A percentile compares a stretch with the other conserved stretches of the same genome.
Evolutionary conservation across 257 asterid genomes (phyloP).

Genomic region (Gentiana straminea): DNA sequence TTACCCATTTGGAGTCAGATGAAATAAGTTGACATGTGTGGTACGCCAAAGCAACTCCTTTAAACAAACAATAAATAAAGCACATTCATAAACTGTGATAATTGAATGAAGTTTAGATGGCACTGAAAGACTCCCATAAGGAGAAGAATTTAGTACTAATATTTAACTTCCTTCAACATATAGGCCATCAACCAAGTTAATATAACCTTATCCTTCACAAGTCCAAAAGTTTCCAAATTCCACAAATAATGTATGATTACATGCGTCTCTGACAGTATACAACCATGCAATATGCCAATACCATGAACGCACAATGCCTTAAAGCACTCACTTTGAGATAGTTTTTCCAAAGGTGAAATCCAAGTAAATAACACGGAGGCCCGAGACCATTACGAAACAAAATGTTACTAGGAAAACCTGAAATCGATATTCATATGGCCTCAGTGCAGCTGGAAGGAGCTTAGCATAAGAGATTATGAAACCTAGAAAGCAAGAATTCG

Average conservation of each 20-base stretch:
- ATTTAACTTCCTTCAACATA: no score
- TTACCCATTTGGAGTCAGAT: no score
- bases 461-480: slow-evolving; percentile 43
- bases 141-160: no score
- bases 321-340: slow-evolving; percentile 50
- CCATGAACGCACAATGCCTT: slow-evolving; percentile 67
- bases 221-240: no score
- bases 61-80: no score
- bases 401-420: slow-evolving; percentile 68
- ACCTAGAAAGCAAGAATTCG: slow-evolving; percentile 26
- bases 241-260: slow-evolving; percentile 11
- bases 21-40: no score
- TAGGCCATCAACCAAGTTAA: no score
- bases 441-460: slow-evolving; percentile 49
- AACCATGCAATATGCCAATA: slow-evolving; percentile 77
- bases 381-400: slow-evolving; percentile 70
- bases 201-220: no score
- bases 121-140: no score
- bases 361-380: slow-evolving; percentile 19
- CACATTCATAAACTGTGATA: no score
- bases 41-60: no score
- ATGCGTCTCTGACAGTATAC: slow-evolving; percentile 79
- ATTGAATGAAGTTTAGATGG: no score
- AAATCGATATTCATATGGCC: slow-evolving; percentile 68
- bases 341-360: slow-evolving; percentile 37